Evolutionary conservation across 2,329 filamentous ascomycete genomes (phyloP).

Genomic region (Tolypocladium amazonense): DNA sequence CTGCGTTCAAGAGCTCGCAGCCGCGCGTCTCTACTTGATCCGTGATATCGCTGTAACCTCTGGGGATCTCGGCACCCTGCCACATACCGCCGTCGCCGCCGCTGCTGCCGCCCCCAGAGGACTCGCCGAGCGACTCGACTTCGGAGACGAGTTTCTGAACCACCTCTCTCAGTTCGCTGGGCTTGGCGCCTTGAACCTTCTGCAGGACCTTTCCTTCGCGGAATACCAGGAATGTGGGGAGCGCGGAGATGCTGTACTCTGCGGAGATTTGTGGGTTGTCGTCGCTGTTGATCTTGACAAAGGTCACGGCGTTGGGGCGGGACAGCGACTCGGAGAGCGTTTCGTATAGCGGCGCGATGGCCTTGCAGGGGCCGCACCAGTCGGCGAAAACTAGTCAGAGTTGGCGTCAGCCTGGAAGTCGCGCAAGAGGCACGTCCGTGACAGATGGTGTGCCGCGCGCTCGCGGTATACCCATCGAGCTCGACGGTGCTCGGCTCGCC

Average conservation of each 20-base stretch:
- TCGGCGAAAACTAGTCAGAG: constrained; percentile 64
- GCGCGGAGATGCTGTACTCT: constrained; percentile 62
- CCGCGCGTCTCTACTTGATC: constrained; percentile 69
- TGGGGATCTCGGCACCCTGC: constrained; percentile 65
- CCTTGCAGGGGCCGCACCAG: constrained; percentile 76
- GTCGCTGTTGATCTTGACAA: constrained; percentile 81
- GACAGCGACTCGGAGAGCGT: constrained; percentile 62
- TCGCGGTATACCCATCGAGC: background rate
- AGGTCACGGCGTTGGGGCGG: constrained; percentile 62
- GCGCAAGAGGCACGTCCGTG: background rate
- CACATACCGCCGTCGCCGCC: constrained; percentile 41
- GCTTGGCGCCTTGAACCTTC: constrained; percentile 65
- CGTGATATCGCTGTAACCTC: constrained; percentile 76
- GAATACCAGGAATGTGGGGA: constrained; percentile 90
- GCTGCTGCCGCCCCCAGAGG: constrained; percentile 26
- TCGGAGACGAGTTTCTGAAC: constrained; percentile 63
- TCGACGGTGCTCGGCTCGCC: background rate
- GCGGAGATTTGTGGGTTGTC: constrained; percentile 61
- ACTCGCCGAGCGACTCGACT: constrained; percentile 43
- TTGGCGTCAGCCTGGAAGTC: constrained; percentile 7
- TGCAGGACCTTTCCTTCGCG: constrained; percentile 57
- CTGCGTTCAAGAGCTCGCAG: constrained; percentile 79
- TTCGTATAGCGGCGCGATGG: constrained; percentile 76
- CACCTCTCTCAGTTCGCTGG: constrained; percentile 55
- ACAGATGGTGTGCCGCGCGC: background rate